Evolutionary conservation across 1,284 basidiomycete species (phyloP), one percentile per base, ranked within the genome.

Genomic region (Lentinula novae-zelandiae): DNA sequence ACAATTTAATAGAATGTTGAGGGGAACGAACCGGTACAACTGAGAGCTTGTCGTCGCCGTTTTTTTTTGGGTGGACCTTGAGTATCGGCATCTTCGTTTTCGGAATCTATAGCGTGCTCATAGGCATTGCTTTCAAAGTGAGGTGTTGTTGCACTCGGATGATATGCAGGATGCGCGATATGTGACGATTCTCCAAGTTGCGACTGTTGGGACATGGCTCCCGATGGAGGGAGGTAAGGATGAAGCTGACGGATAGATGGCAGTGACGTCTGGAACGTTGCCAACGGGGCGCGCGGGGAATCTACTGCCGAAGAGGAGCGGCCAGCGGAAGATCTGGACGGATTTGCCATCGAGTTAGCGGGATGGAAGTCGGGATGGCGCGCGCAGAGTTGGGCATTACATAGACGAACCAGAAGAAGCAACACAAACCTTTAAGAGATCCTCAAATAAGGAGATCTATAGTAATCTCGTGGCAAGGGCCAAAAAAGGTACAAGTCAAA

Each of bases 61-160:
- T 66, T 66, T 63, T 66, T 66, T 58, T 66, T 66, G 9, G 63
- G 65, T n/a, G 65, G 64, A 13, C 62, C 63, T 56, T 63, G 53
- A 36, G 39, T 9, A 36, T 63, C 62, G 6, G 51, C 34, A 40
- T 57, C 62, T 27, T 57, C 62, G 15, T 27, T 52, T 4, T 57
- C 62, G 31, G 53, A 57, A 17, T 57, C 62, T 5, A 17, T 13
- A 12, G 49, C n/a, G 13, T 58, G 46, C 13, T 38, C 57, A 17
- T 42, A 58, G 20, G 38, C 13, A 17, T 58, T 49, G 13, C 4
- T 33, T 42, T 58, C 57, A 6, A 51, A 52, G 1, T 49, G 57
- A 3, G 38, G n/a, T 40, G 20, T 7, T 40, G 20, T 7, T 13
- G 57, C 15, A 46, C n/a, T 33, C 3, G 57, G 17, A 39, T 50